Base-by-base conservation (phyloP, 1,139 yeast genomes). In the Debaryomyces sp. region DNA sequence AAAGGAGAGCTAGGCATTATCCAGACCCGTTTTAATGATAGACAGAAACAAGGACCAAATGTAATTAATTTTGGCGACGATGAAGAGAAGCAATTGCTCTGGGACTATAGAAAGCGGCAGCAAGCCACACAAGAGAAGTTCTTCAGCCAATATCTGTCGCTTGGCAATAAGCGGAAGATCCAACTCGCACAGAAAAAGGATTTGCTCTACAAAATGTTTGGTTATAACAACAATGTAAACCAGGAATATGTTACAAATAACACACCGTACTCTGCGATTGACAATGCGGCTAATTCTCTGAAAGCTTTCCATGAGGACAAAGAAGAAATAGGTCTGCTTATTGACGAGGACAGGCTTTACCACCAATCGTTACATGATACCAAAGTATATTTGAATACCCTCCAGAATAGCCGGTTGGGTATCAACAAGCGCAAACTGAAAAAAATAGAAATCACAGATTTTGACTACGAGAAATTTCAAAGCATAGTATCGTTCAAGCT, bases 141-240 rank as follows among this genome's bases (percentile, higher is more conserved):
- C 8, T 71, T 68, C 50, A 63, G 64, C 39, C 72, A 71, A 47
- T 62, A 68, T 37, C 71, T 62, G 50, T 64, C 77, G 10, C 54
- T 73, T n/a, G 57, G 67, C 5, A 66, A 68, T 30, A 67, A 73
- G 57, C 54, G 80, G 22, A 75, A 74, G 54, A 58, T 73, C n/a
- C 81, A 76, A 56, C 61, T 75, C 2, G 54, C 61, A 30, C 80
- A 75, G 54, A 76, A 76, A 62, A 71, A 70, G 49, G 80, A 74
- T 50, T 54, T 75, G 3, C 60, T 74, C 12, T 61, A 61, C 48
- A 65, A 71, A 49, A 59, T 76, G 18, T 76, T 76, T 57, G 80
- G 80, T 21, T 65, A 69, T 50, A 57, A 61, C 48, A 76, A 75
- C 53, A 67, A 63, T 35, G 56, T 75, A 42, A 76, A 75, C 57